phyloP scores from a whole-genome alignment of 805 yeast genomes.

The Vanderwaltozyma yarrowii region DNA sequence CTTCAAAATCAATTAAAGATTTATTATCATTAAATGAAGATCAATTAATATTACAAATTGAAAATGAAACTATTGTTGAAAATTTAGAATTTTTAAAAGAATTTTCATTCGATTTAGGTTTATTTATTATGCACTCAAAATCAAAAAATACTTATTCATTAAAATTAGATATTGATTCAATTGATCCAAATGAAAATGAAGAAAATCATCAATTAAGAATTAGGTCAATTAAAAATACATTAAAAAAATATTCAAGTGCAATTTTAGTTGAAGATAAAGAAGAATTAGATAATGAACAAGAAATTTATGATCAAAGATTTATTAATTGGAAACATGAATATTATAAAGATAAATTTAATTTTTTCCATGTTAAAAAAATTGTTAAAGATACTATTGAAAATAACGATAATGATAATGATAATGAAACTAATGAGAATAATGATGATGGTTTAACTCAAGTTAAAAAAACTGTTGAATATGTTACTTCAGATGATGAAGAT shows the following conservation, averaged over 20 bases:
- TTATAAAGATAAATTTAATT: slow-evolving; percentile 70
- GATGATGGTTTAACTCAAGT: background rate
- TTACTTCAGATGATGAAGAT: slow-evolving; percentile 40
- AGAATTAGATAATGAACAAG: slow-evolving; percentile 39
- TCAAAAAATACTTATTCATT: slow-evolving; percentile 47
- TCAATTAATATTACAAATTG: slow-evolving; percentile 10
- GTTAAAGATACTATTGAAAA: background rate
- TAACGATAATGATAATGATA: background rate
- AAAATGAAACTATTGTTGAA: slow-evolving; percentile 28
- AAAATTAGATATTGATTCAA: slow-evolving; percentile 63
- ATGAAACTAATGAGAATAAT: background rate
- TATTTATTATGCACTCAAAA: slow-evolving; percentile 54
- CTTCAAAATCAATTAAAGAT: background rate
- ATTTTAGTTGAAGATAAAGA: slow-evolving; percentile 47
- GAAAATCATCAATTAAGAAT: slow-evolving; percentile 53
- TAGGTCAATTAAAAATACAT: slow-evolving; percentile 38
- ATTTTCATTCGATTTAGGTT: slow-evolving; percentile 57
- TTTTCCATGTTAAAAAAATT: slow-evolving; percentile 31
- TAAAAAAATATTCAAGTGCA: slow-evolving; percentile 59
- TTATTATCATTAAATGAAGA: slow-evolving; percentile 1
- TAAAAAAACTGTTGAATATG: slow-evolving; percentile 1
- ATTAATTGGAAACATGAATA: slow-evolving; percentile 77
- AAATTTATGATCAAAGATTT: slow-evolving; percentile 64
- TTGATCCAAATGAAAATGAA: slow-evolving; percentile 53
- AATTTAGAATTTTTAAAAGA: slow-evolving; percentile 53